phyloP scores from a whole-genome alignment of 2,329 filamentous ascomycete genomes.

The Paracamarosporium sp. region DNA sequence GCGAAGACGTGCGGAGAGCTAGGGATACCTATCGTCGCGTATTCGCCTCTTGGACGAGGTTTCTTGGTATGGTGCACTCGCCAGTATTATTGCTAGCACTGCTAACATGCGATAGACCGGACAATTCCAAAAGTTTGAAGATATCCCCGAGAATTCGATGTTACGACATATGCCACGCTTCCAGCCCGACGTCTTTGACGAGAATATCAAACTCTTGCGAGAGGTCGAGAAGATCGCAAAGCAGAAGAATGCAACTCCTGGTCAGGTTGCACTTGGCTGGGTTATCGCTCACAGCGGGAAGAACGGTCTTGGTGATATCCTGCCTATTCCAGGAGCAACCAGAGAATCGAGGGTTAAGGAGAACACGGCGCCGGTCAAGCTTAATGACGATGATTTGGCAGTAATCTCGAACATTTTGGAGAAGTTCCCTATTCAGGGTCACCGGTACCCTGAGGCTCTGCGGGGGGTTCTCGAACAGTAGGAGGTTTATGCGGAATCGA shows the following conservation, averaged over 20 bases:
- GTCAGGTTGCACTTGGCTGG: constrained; percentile 74
- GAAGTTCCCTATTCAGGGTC: constrained; percentile 52
- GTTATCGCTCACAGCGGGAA: constrained; percentile 57
- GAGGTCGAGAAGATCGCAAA: constrained; percentile 66
- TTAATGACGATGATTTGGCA: constrained; percentile 57
- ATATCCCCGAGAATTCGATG: constrained; percentile 65
- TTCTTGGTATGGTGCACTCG: constrained; percentile 54
- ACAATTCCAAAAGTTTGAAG: constrained; percentile 56
- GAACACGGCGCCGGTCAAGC: constrained; percentile 64
- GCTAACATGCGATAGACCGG: constrained; percentile 44
- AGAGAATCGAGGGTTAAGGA: constrained; percentile 64
- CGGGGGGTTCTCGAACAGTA: constrained; percentile 5
- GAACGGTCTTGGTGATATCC: constrained; percentile 63
- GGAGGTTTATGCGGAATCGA: background rate
- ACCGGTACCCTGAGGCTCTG: constrained; percentile 41
- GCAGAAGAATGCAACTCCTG: constrained; percentile 64
- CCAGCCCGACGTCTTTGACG: constrained; percentile 67
- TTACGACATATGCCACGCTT: constrained; percentile 64
- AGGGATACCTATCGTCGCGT: constrained; percentile 71
- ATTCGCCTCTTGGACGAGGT: constrained; percentile 72
- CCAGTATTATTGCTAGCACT: constrained; percentile 56
- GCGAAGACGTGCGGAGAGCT: constrained; percentile 65
- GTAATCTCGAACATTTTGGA: constrained; percentile 61
- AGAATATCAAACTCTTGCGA: constrained; percentile 69
- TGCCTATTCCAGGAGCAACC: constrained; percentile 72